Evolutionary conservation across 2,329 filamentous ascomycete genomes (phyloP), one percentile per base, ranked within the genome.

Genomic region (Passalora sequoiae): DNA sequence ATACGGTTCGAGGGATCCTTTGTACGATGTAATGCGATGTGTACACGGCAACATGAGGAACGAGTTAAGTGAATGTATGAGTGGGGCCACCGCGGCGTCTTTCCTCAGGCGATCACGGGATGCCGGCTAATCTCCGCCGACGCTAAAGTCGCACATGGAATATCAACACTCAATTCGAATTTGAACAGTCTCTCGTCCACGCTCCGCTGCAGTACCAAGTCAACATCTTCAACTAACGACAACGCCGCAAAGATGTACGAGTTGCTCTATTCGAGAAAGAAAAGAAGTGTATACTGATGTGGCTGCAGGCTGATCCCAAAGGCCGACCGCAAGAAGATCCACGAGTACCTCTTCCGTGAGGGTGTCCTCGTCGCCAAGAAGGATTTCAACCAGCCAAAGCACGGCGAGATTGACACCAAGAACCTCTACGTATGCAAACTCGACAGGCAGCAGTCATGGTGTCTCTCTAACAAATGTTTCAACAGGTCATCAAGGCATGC

Each of bases 291-390:
- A 36, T 24, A 19, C 32, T 37, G 9, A 31, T 46, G 51, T n/a
- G 19, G 9, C 21, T 20, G 9, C 61, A 89, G 85, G 92, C 85
- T 98, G 80, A 98, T 98, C 75, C 92, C 92, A 73, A 97, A 97
- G 85, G 86, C 88, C 75, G 92, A 98, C 80, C 89, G 94, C 80
- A 98, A 98, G 87, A 88, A 89, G 85, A 97, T 98, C 78, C 92
- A 98, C 83, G 91, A 91, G 85, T 94, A 91, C 85, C 87, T 98
- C 81, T 94, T 95, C 84, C 61, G 62, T 47, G 79, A 84, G 77
- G 81, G 81, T 72, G 81, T 84, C 56, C 87, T 97, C 78, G 91
- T 97, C 72, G 92, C 92, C 64, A 89, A 94, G 80, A 97, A 98
- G 83, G 88, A 98, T 81, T 96, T 83, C 83, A 94, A 95, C 80